These are phyloP conservation scores for Umbelopsis vinacea DNA, from an alignment of 192 early-diverging fungal genomes.

Conservation along the genomic window DNA sequence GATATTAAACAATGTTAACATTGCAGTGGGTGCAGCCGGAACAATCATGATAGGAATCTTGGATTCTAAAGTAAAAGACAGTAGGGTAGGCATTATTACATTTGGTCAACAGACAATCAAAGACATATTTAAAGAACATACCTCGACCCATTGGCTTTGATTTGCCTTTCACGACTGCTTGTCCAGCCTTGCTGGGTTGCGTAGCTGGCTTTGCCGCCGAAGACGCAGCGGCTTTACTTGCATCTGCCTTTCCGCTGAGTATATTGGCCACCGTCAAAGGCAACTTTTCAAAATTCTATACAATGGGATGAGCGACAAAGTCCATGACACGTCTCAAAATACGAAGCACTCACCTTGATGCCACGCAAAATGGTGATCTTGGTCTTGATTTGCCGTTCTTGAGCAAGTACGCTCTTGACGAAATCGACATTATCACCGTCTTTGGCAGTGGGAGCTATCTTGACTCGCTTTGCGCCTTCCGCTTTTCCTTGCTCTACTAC, in stretches of 20 bases:
- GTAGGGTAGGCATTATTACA: no score
- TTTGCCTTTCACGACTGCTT: conserved; percentile 15
- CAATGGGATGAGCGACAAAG: background rate
- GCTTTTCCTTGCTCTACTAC: conserved; percentile 36
- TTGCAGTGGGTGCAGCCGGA: conserved; percentile 82
- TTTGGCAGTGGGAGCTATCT: conserved; percentile 29
- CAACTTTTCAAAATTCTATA: conserved; percentile 29
- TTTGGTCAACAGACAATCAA: no score
- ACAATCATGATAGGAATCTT: conserved; percentile 89
- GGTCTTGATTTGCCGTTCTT: conserved; percentile 48
- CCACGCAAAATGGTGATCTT: conserved; percentile 48
- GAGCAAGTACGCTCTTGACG: conserved; percentile 42
- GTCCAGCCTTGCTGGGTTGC: conserved; percentile 3
- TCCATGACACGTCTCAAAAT: background rate
- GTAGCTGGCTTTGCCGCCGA: conserved; percentile 17
- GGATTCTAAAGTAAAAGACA: conserved; percentile 24
- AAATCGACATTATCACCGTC: conserved; percentile 40
- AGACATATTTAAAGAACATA: background rate
- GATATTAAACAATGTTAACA: conserved; percentile 89
- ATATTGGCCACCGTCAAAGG: conserved; percentile 5
- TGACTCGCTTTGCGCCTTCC: conserved; percentile 41
- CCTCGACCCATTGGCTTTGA: conserved; percentile 16
- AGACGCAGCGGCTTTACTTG: background rate
- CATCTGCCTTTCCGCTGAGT: conserved; percentile 9
- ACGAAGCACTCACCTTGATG: conserved; percentile 47